Percentiles rank a stretch among this genome's conserved stretches.
phyloP scores from a whole-genome alignment of 345 rosid genomes.

The Kandelia obovata region DNA sequence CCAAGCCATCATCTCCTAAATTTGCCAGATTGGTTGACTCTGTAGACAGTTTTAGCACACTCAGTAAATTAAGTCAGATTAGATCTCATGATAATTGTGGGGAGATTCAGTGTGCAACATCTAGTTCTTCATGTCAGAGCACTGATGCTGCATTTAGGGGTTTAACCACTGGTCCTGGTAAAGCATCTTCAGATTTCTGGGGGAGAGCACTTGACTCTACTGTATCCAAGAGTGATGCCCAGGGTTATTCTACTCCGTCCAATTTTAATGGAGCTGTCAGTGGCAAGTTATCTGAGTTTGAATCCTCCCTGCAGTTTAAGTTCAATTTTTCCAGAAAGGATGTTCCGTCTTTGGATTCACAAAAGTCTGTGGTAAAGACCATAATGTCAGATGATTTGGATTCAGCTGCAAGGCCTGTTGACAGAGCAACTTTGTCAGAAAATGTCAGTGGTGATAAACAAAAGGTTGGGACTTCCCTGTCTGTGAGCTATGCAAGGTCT shows the following conservation, averaged over 20 bases:
- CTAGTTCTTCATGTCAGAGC: conserved; percentile 28
- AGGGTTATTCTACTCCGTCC: conserved; percentile 23
- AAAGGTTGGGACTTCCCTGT: conserved; percentile 17
- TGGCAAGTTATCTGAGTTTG: conserved; percentile 25
- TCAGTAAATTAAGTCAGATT: conserved; percentile 26
- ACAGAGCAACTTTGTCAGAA: conserved; percentile 24
- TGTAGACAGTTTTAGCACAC: conserved; percentile 36
- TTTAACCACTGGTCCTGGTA: conserved; percentile 26
- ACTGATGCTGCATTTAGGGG: conserved; percentile 18
- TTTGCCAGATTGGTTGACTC: conserved; percentile 67
- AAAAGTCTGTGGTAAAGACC: conserved; percentile 25
- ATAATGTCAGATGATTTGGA: conserved; percentile 29
- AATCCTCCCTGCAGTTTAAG: conserved; percentile 43
- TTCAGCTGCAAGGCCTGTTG: conserved; percentile 22
- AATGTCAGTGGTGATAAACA: conserved; percentile 18
- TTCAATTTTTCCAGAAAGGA: conserved; percentile 31
- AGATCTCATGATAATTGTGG: conserved; percentile 24
- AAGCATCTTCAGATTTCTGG: conserved; percentile 53
- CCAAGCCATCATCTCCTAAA: conserved; percentile 61
- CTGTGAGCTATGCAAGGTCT: conserved; percentile 24
- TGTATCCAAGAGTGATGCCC: conserved; percentile 20
- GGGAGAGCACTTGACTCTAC: conserved; percentile 41
- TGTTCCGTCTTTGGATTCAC: conserved; percentile 15
- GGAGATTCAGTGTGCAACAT: conserved; percentile 29
- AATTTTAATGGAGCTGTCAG: conserved; percentile 25